phyloP scores from a whole-genome alignment of 768 basidiomycete genomes.

The Trametes sanguinea region DNA sequence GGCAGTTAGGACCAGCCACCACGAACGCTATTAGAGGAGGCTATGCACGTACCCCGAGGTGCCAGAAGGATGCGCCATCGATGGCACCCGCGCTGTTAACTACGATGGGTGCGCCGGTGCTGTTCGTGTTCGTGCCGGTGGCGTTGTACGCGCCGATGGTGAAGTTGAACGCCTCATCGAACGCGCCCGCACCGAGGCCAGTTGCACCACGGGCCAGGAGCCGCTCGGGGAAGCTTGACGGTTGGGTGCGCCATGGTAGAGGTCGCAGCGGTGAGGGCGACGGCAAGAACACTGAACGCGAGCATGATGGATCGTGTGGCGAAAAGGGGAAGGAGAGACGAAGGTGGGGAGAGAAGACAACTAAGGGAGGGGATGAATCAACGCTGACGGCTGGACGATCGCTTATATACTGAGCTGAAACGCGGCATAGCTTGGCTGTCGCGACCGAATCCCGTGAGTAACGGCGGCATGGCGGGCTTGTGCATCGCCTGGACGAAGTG shows the following conservation, averaged over 20 bases:
- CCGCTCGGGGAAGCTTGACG: constrained; percentile 5
- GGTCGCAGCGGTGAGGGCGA: constrained; percentile 12
- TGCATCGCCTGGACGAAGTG: too few species aligned
- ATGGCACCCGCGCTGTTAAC: constrained; percentile 37
- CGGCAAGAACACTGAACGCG: constrained; percentile 14
- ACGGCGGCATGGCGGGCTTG: too few species aligned
- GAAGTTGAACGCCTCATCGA: constrained; percentile 41
- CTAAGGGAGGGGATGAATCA: not conserved
- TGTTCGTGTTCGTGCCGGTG: constrained; percentile 44
- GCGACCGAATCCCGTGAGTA: too few species aligned
- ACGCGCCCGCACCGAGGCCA: constrained; percentile 27
- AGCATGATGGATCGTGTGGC: constrained; percentile 16
- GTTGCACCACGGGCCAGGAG: constrained; percentile 24
- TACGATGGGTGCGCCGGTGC: constrained; percentile 49
- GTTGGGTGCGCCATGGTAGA: constrained; percentile 15
- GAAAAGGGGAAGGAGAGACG: not conserved
- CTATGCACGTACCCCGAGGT: constrained; percentile 43
- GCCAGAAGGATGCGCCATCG: constrained; percentile 41
- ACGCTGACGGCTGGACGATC: not conserved
- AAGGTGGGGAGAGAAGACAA: too few species aligned
- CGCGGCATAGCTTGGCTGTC: not conserved
- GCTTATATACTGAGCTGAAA: not conserved
- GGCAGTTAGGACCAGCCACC: not conserved
- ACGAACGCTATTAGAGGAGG: not conserved
- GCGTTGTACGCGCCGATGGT: constrained; percentile 48